Percentiles rank a stretch among this genome's conserved stretches.
These are phyloP conservation scores for Exophiala bonariae DNA, from an alignment of 2,329 filamentous ascomycete species.

Conservation along the genomic window DNA sequence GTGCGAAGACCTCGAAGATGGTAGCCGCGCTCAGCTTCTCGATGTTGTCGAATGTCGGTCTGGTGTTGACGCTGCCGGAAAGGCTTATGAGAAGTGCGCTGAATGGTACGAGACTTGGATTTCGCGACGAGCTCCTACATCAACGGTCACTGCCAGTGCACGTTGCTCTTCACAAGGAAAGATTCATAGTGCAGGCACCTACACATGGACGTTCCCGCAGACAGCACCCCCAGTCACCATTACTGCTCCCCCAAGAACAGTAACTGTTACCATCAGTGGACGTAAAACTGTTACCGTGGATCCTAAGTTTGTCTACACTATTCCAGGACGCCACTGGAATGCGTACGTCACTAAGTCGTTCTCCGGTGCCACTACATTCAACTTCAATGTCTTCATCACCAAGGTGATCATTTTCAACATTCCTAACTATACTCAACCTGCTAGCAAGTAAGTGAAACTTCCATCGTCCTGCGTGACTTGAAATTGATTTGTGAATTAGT, in stretches of 20 bases:
- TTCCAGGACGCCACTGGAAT: slow-evolving; percentile 12
- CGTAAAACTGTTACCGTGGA: slow-evolving; percentile 1
- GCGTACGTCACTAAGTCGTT: slow-evolving; percentile 17
- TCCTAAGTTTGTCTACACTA: slow-evolving; percentile 5
- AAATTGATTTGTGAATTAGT: neutral
- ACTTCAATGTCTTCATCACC: slow-evolving; percentile 11
- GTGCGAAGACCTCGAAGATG: slow-evolving; percentile 8
- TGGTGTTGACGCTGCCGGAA: slow-evolving; percentile 9
- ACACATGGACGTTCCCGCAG: slow-evolving; percentile 23
- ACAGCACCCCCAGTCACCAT: slow-evolving; percentile 12
- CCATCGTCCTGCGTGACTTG: neutral
- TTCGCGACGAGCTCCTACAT: slow-evolving; percentile 11
- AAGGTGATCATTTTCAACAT: slow-evolving; percentile 13
- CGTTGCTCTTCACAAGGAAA: slow-evolving; percentile 12
- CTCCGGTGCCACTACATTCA: slow-evolving; percentile 8
- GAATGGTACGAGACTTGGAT: slow-evolving; percentile 15
- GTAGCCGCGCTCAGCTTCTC: slow-evolving; percentile 12
- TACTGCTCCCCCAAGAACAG: slow-evolving; percentile 8
- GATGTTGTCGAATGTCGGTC: slow-evolving; percentile 19
- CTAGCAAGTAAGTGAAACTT: slow-evolving; percentile 5
- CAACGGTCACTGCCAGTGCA: slow-evolving; percentile 12
- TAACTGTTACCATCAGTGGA: slow-evolving; percentile 11
- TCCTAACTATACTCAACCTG: slow-evolving; percentile 5
- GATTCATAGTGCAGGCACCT: slow-evolving; percentile 12
- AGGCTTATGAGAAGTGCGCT: slow-evolving; percentile 9